These are phyloP conservation scores for Trichoderma gracile DNA, from an alignment of 2,329 filamentous ascomycete species.

Conservation along the genomic window DNA sequence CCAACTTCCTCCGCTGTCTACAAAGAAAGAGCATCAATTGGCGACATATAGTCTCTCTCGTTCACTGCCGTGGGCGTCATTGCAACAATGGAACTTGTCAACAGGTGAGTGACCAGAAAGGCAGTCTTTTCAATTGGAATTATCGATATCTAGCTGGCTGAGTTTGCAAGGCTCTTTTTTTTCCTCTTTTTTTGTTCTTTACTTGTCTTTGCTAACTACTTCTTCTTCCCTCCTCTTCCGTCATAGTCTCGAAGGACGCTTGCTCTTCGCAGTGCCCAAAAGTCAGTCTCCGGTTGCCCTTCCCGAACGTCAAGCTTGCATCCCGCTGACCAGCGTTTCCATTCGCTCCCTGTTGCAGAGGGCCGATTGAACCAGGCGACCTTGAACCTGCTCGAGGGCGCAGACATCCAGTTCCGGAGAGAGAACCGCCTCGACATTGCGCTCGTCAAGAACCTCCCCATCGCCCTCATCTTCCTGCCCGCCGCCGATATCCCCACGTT, in stretches of 20 bases:
- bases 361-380: slow-evolving; percentile 86
- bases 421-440: slow-evolving; percentile 96
- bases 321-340: slow-evolving; percentile 27
- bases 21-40: neutral
- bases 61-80: neutral
- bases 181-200: too few relatives aligned
- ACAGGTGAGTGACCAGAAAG: slow-evolving; percentile 50
- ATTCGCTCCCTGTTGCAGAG: slow-evolving; percentile 56
- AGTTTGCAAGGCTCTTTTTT: neutral
- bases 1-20: neutral
- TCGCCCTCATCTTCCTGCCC: slow-evolving; percentile 94
- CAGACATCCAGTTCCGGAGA: slow-evolving; percentile 94
- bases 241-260: slow-evolving; percentile 79
- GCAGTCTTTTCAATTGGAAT: too few relatives aligned
- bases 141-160: neutral
- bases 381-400: slow-evolving; percentile 87
- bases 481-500: slow-evolving; percentile 97
- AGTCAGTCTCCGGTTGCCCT: slow-evolving; percentile 46
- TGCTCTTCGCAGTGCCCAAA: slow-evolving; percentile 97
- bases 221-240: neutral
- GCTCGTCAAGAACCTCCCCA: slow-evolving; percentile 92
- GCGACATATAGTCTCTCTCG: neutral
- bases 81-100: slow-evolving; percentile 59
- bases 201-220: neutral
- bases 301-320: neutral